These are phyloP conservation scores for Boletus subcaerulescens DNA, from an alignment of 768 basidiomycete species.

Conservation along the genomic window DNA sequence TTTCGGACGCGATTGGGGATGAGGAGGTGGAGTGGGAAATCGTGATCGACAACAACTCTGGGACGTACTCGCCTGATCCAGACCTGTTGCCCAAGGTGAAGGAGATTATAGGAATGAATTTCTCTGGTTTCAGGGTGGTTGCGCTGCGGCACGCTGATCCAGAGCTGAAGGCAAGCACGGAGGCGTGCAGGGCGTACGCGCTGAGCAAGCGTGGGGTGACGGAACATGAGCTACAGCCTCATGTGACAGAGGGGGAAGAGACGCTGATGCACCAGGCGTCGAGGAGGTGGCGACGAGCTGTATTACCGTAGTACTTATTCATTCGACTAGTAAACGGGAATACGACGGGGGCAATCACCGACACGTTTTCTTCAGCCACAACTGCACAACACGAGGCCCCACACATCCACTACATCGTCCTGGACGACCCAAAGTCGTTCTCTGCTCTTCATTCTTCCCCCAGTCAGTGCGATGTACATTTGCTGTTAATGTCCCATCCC, in stretches of 20 bases:
- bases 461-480: conserved; percentile 21
- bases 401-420: not conserved
- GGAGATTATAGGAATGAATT: conserved; percentile 68
- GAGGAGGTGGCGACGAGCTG: not conserved
- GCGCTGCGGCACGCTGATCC: conserved; percentile 57
- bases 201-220: conserved; percentile 55
- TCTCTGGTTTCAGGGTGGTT: conserved; percentile 57
- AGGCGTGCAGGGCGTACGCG: conserved; percentile 68
- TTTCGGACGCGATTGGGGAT: conserved; percentile 54
- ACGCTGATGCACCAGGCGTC: conserved; percentile 40
- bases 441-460: not conserved
- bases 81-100: conserved; percentile 57
- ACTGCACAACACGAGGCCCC: conserved; percentile 30
- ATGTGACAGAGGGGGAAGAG: conserved; percentile 51
- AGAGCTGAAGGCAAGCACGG: conserved; percentile 52
- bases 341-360: conserved; percentile 12
- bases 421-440: not conserved
- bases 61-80: conserved; percentile 78
- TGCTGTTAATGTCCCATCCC: conserved; percentile 24
- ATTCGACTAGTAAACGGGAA: conserved; percentile 14
- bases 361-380: too few relatives aligned
- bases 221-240: conserved; percentile 62
- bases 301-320: not conserved
- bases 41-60: conserved; percentile 83
- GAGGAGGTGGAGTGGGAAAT: conserved; percentile 70